phyloP scores from a whole-genome alignment of 208 protist species.

The Zelonia costaricensis region DNA sequence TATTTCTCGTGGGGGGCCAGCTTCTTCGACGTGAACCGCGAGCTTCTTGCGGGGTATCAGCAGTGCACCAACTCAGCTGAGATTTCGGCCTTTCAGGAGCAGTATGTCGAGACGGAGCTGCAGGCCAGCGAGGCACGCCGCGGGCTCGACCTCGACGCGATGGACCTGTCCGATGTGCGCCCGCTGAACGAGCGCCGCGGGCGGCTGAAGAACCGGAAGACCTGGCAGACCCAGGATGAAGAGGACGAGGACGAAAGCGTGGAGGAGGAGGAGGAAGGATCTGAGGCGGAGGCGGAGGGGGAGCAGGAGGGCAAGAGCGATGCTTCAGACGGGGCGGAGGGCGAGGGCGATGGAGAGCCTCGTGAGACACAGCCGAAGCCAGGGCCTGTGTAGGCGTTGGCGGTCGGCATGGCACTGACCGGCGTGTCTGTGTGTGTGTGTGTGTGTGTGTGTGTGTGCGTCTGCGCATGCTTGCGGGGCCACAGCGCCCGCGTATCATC shows the following conservation, averaged over 20 bases:
- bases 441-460: neutral
- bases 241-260: conserved; percentile 20
- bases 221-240: conserved; percentile 22
- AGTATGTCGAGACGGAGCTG: conserved; percentile 43
- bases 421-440: neutral
- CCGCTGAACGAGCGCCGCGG: conserved; percentile 63
- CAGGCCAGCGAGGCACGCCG: conserved; percentile 43
- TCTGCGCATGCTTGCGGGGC: neutral
- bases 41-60: conserved; percentile 91
- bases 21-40: conserved; percentile 96
- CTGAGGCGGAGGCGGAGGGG: conserved; percentile 15
- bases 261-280: conserved; percentile 15
- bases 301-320: conserved; percentile 1
- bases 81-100: conserved; percentile 69
- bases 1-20: conserved; percentile 97
- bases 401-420: neutral
- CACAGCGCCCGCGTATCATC: no score
- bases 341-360: no score
- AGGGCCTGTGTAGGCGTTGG: no score
- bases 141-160: conserved; percentile 50
- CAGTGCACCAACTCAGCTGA: conserved; percentile 58
- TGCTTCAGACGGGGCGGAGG: neutral
- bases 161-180: conserved; percentile 46
- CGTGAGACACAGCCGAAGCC: no score
- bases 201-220: conserved; percentile 41